Evolutionary conservation across 2,329 filamentous ascomycete species (phyloP), one percentile per base, ranked within the genome.

Genomic region (Diaporthe sp.): DNA sequence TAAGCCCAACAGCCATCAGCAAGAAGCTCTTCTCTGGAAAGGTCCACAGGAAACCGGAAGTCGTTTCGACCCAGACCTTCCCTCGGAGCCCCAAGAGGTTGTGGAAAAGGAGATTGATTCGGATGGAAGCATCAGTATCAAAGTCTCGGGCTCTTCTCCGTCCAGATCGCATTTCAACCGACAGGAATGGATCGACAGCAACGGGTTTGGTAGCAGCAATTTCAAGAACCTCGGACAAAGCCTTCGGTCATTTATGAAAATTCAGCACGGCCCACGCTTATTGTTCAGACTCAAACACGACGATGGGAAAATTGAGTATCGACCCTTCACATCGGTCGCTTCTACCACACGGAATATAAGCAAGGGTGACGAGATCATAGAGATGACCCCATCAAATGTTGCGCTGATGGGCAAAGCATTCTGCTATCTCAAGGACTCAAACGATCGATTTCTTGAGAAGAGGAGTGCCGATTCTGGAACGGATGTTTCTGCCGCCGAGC

Each of bases 361-460:
- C 12, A 22, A 34, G 12, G 13, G 17, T 4, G 51, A 68, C 28
- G 28, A 51, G 25, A 4, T 68, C 37, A 58, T 74, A 4, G 51
- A 60, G 20, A 22, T 74, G 25, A 47, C 60, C 5, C 25, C 42
- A 2, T 12, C 51, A 22, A 74, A 74, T 25, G 17, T 74, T 17
- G 20, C 28, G 15, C 34, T 74, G 12, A 8, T 74, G 13, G 72
- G 60, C 2, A 74, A 58, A 25, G 61, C 72, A 4, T 74, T 74
- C 22, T 74, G 61, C 47, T 74, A 74, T 28, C 42, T 74, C 37
- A 74, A 58, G 31, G 61, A 58, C 8, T 28, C 31, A 37, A 31
- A 5, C 7, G 60, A 57, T 49, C 25, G 22, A 1, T 0, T 61
- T 12, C 7, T n/a, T 3, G 2, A 3, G 37, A 2, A 1, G 1